Percentiles rank a stretch among this genome's conserved stretches.
phyloP scores from a whole-genome alignment of 2,329 filamentous ascomycete genomes.

The Tetracladium maxilliforme region DNA sequence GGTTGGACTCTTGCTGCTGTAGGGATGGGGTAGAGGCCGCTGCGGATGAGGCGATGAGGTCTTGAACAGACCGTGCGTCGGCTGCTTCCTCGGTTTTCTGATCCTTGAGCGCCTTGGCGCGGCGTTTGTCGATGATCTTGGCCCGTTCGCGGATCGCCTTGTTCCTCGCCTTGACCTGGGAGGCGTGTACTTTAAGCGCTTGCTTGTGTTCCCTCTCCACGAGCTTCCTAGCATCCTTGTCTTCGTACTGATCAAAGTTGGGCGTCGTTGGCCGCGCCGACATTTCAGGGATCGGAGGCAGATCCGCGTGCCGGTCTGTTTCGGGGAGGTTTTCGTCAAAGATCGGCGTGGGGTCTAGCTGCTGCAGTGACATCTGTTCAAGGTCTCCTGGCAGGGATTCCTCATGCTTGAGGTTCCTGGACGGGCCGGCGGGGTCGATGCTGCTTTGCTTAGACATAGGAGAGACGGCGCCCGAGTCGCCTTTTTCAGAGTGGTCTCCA shows the following conservation, averaged over 20 bases:
- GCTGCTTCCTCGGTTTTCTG: too few relatives aligned
- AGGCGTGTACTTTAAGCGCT: conserved; percentile 47
- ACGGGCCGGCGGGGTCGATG: too few relatives aligned
- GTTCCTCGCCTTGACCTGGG: conserved; percentile 50
- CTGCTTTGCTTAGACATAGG: too few relatives aligned
- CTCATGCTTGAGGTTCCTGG: too few relatives aligned
- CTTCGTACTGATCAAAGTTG: conserved; percentile 40
- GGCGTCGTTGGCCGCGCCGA: conserved; percentile 40
- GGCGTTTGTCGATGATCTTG: conserved; percentile 41
- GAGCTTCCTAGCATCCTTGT: conserved; percentile 51
- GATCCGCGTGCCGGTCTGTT: conserved; percentile 2
- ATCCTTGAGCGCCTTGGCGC: conserved; percentile 22
- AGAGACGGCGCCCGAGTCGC: too few relatives aligned
- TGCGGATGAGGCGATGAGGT: too few relatives aligned
- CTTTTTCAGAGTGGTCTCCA: too few relatives aligned
- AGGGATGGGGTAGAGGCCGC: too few relatives aligned
- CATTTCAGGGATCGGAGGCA: conserved; percentile 31
- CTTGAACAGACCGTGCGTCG: too few relatives aligned
- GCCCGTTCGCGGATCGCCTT: conserved; percentile 47
- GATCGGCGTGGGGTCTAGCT: conserved; percentile 22
- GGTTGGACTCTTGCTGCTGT: too few relatives aligned
- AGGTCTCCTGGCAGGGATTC: too few relatives aligned
- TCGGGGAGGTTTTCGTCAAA: conserved; percentile 15
- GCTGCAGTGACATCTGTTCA: conserved; percentile 1
- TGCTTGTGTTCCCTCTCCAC: conserved; percentile 55